phyloP scores from a whole-genome alignment of 768 basidiomycete genomes.

The Russula earlei region DNA sequence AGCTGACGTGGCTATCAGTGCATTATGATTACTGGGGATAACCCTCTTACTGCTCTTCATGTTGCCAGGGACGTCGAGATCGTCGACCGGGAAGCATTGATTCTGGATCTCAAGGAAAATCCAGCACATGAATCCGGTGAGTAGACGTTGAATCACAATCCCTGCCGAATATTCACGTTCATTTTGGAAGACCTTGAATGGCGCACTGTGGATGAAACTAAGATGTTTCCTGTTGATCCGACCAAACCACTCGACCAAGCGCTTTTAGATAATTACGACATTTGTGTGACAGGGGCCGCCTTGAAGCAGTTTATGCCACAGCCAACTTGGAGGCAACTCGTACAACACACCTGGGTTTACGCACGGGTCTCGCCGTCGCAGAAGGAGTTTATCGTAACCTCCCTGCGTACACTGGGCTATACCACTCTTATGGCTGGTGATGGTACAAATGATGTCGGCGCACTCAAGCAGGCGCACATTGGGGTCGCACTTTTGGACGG shows the following conservation, averaged over 20 bases:
- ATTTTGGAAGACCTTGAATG: slow-evolving; percentile 59
- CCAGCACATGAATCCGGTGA: slow-evolving; percentile 57
- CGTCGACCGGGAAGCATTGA: slow-evolving; percentile 88
- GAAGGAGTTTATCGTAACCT: slow-evolving; percentile 92
- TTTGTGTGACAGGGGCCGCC: slow-evolving; percentile 92
- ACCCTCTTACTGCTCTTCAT: slow-evolving; percentile 93
- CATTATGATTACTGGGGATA: slow-evolving; percentile 99
- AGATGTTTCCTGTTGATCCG: slow-evolving; percentile 80
- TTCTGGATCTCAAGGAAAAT: slow-evolving; percentile 83
- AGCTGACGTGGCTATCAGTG: slow-evolving; percentile 43
- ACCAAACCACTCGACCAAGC: slow-evolving; percentile 63
- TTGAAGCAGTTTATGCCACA: slow-evolving; percentile 75
- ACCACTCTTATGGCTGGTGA: slow-evolving; percentile 97
- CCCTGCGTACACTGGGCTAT: slow-evolving; percentile 82
- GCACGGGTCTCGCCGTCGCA: slow-evolving; percentile 94
- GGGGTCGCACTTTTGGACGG: slow-evolving; percentile 91
- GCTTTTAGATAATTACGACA: slow-evolving; percentile 83
- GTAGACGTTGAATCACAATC: no score
- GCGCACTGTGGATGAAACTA: slow-evolving; percentile 89
- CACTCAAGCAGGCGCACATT: slow-evolving; percentile 95
- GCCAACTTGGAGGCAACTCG: slow-evolving; percentile 69
- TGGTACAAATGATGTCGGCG: slow-evolving; percentile 98
- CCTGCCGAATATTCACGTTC: background rate
- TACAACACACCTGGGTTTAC: slow-evolving; percentile 96
- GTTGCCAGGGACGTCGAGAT: slow-evolving; percentile 96